Percentiles rank a stretch among this genome's conserved stretches.
Evolutionary conservation across 169 alveolate genomes (phyloP).

Genomic region (Perkinsus olseni): DNA sequence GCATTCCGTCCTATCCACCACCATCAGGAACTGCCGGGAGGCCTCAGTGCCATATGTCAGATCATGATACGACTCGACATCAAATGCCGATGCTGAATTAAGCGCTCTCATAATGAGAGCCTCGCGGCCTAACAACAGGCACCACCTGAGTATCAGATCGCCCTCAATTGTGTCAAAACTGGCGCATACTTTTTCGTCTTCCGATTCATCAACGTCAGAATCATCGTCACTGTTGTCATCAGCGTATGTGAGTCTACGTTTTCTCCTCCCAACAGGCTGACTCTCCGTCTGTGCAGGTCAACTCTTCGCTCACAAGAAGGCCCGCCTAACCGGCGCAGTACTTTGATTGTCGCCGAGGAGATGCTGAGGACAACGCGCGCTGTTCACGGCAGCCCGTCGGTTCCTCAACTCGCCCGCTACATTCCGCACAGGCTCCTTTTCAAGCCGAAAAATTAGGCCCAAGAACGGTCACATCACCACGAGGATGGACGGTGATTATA

Average conservation of each 20-base stretch:
- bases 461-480: background rate
- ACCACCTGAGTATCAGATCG: background rate
- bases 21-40: background rate
- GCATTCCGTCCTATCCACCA: background rate
- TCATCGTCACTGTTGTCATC: slow-evolving; percentile 23
- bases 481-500: background rate
- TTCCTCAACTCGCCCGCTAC: too few relatives aligned
- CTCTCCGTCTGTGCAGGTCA: background rate
- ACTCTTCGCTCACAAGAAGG: slow-evolving; percentile 5
- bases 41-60: background rate
- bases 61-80: background rate
- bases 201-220: background rate
- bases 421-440: background rate
- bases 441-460: background rate
- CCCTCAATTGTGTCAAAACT: background rate
- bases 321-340: slow-evolving; percentile 26
- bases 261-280: slow-evolving; percentile 22
- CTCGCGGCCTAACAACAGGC: slow-evolving; percentile 7
- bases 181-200: background rate
- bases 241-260: slow-evolving; percentile 20
- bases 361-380: slow-evolving; percentile 8
- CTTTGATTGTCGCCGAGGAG: slow-evolving; percentile 20
- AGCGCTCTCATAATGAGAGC: background rate
- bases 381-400: too few relatives aligned
- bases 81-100: background rate